Evolutionary conservation across 2,329 filamentous ascomycete genomes (phyloP), one percentile per base, ranked within the genome.

Genomic region (Capronia coronata): DNA sequence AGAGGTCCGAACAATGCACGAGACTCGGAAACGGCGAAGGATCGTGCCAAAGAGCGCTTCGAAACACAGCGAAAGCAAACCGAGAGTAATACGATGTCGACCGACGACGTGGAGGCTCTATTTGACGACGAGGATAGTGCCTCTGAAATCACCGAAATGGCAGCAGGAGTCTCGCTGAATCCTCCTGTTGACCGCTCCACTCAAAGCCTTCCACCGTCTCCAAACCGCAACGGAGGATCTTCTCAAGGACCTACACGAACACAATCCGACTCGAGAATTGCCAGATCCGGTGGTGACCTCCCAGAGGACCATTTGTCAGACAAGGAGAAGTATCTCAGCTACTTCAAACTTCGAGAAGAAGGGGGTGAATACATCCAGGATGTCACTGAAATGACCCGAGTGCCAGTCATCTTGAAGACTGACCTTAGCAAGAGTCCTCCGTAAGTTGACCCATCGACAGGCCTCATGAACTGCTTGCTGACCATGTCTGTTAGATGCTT

Each of bases 341-440:
- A 93, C 58, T 97, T 97, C 75, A 82, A 83, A 61, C 76, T 98
- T 60, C 80, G 93, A 45, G 91, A 98, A 68, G 87, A 94, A 70
- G 85, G 86, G 61, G 91, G 91, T 58, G 87, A 97, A 62, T 94
- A 94, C 74, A 96, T 98, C 64, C 93, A 98, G 72, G 93, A 98
- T 68, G 89, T 98, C 59, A 90, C 84, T 50, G 93, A 98, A 76
- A 96, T 98, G 90, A 91, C 88, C 37, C 80, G 91, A 61, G 86
- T 98, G 54, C 93, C 93, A n/a, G 86, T 98, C 60, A 94, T 98
- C 67, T 74, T 98, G 64, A 97, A 95, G 83, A 97, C 93, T 59
- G 93, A 98, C 73, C 79, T 98, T 64, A 87, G 78, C 73, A 98
- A 98, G 86, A 97, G 91, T 74, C 93, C 93, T 72, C 93, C 93